Base-by-base conservation (phyloP, 1,139 yeast species). In the Kluyveromyces sp. region DNA sequence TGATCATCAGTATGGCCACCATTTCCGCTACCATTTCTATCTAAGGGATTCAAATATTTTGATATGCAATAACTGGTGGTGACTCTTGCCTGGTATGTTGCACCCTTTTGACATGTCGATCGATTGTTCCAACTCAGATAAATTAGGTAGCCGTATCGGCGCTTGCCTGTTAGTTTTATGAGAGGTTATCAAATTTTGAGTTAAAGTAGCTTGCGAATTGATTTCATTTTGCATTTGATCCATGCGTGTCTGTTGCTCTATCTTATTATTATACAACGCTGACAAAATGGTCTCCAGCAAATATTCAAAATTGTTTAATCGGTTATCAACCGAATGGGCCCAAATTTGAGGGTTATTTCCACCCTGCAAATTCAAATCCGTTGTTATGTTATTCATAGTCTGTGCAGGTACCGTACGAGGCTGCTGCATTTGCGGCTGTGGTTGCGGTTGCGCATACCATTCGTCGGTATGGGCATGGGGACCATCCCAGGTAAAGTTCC, bases 301-400 rank as follows among this genome's bases (percentile, higher is more conserved):
- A 37, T 61, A 64, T 45, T 76, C 81, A 50, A 78, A 73, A 1
- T 69, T 62, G 44, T 64, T 67, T 48, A 78, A 67, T 42, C 75
- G 68, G 42, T 58, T 61, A 48, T 77, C 82, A 53, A 77, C 72
- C 40, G 65, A 66, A 4, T 61, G 45, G 50, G 69, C 69, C 80
- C 21, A 15, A 15, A 15, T 15, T 15, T 15, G 21, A 15, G 21
- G 21, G 21, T 15, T 15, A 15, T 15, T 15, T 15, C 21, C 21
- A 15, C 21, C 21, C 21, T 15, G 21, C 21, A 15, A 1, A 15
- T 7, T 34, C 7, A n/a, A 25, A 34, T 10, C 5, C 2, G 36
- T 6, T 7, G 10, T 15, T 5, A 25, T 2, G 6, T 6, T 15
- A n/a, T 10, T 10, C 6, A n/a, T 6, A 6, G n/a, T 10, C 36